A percentile compares a stretch with the other conserved stretches of the same genome.
These are phyloP conservation scores for Metarhizium album DNA, from an alignment of 2,329 filamentous ascomycete species.

Conservation along the genomic window DNA sequence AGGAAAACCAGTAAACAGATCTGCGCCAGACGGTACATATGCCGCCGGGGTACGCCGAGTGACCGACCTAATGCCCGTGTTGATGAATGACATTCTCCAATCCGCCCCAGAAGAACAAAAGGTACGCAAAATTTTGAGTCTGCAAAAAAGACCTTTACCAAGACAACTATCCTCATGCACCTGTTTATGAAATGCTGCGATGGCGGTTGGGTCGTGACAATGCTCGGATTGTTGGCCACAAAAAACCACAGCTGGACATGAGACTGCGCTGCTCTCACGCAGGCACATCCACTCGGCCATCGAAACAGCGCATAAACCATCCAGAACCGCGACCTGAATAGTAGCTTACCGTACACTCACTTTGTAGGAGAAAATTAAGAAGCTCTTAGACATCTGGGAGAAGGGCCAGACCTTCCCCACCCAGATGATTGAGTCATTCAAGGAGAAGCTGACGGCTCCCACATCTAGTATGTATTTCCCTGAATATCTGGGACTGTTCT, in stretches of 20 bases:
- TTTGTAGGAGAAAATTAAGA: slow-evolving; percentile 83
- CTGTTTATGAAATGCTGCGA: background rate
- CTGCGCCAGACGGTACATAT: slow-evolving; percentile 83
- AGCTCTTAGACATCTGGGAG: slow-evolving; percentile 96
- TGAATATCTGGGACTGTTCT: background rate
- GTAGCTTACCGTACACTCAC: slow-evolving; percentile 30
- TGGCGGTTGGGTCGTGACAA: background rate
- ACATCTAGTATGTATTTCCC: slow-evolving; percentile 50
- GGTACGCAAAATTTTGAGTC: slow-evolving; percentile 53
- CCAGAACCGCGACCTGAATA: slow-evolving; percentile 7
- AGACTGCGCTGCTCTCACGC: background rate
- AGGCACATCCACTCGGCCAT: background rate
- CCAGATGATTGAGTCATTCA: slow-evolving; percentile 70
- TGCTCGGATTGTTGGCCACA: background rate
- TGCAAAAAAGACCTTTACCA: background rate
- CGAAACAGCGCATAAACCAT: slow-evolving; percentile 6
- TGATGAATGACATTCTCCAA: slow-evolving; percentile 93
- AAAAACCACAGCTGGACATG: background rate
- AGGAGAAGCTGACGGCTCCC: slow-evolving; percentile 61
- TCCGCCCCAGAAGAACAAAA: slow-evolving; percentile 89
- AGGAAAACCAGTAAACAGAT: slow-evolving; percentile 69
- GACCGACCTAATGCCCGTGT: slow-evolving; percentile 81
- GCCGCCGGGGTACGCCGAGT: slow-evolving; percentile 93
- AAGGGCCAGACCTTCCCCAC: slow-evolving; percentile 84
- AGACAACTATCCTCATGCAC: background rate